Evolutionary conservation across 1,139 yeast genomes (phyloP).

Genomic region (Meyerozyma elateridarum): DNA sequence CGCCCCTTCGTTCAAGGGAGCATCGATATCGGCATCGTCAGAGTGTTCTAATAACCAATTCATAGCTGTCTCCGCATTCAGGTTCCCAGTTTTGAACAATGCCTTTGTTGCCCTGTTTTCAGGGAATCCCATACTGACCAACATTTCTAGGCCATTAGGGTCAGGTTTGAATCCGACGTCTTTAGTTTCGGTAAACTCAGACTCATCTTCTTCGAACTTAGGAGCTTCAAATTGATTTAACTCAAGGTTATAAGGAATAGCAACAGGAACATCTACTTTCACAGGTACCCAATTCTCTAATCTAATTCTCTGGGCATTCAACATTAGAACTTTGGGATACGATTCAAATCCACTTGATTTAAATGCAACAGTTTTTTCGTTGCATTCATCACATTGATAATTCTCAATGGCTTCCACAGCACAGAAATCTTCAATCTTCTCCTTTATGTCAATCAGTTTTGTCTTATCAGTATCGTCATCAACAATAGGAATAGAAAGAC

Average conservation of each 20-base stretch:
- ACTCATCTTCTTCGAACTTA: slow-evolving; percentile 36
- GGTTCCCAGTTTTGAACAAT: slow-evolving; percentile 66
- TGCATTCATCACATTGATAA: slow-evolving; percentile 63
- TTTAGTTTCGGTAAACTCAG: slow-evolving; percentile 26
- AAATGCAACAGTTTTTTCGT: slow-evolving; percentile 40
- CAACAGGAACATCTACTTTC: slow-evolving; percentile 71
- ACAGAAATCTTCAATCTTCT: slow-evolving; percentile 45
- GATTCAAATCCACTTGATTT: slow-evolving; percentile 49
- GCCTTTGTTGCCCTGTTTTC: slow-evolving; percentile 63
- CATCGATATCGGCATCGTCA: slow-evolving; percentile 80
- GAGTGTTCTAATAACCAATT: slow-evolving; percentile 87
- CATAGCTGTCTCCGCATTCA: slow-evolving; percentile 71
- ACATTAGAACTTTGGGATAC: slow-evolving; percentile 65
- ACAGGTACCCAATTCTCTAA: slow-evolving; percentile 88
- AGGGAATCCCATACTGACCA: slow-evolving; percentile 86
- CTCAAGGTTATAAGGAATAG: slow-evolving; percentile 45
- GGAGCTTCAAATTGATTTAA: slow-evolving; percentile 27
- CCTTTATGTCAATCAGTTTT: slow-evolving; percentile 46
- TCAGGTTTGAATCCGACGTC: slow-evolving; percentile 48
- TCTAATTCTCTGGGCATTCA: slow-evolving; percentile 76
- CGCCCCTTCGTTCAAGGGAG: slow-evolving; percentile 35
- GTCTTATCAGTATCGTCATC: slow-evolving; percentile 41
- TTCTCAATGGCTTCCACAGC: slow-evolving; percentile 56
- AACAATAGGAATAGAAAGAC: slow-evolving; percentile 57
- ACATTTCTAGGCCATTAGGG: slow-evolving; percentile 45